These are phyloP conservation scores for Trichosporon faecale DNA, from an alignment of 1,284 basidiomycete species.

Conservation along the genomic window DNA sequence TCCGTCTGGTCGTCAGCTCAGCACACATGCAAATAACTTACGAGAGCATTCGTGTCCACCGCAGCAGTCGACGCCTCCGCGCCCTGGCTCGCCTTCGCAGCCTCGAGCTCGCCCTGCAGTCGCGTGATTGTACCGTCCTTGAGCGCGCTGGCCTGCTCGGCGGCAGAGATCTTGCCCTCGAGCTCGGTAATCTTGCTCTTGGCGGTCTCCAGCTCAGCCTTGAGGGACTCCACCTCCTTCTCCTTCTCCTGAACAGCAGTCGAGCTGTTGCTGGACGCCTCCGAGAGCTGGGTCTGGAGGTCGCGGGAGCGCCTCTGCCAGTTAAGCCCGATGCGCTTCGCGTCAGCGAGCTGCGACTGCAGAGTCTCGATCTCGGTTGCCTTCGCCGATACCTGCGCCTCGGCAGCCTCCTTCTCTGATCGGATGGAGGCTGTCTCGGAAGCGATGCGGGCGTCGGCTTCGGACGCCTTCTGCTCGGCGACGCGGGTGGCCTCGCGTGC, in stretches of 20 bases:
- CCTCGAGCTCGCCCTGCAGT: constrained; percentile 36
- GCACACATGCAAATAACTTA: constrained; percentile 19
- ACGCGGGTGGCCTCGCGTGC: constrained; percentile 71
- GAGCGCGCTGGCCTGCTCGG: constrained; percentile 22
- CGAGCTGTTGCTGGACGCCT: constrained; percentile 7
- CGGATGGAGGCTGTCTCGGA: constrained; percentile 36
- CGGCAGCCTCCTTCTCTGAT: constrained; percentile 40
- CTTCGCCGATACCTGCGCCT: constrained; percentile 32
- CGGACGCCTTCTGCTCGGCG: constrained; percentile 33
- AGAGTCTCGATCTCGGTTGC: constrained; percentile 30
- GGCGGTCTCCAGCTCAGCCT: constrained; percentile 30
- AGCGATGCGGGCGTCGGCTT: constrained; percentile 39
- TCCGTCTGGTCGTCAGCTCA: constrained; percentile 15
- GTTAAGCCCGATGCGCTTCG: constrained; percentile 39
- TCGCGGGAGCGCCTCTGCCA: constrained; percentile 36
- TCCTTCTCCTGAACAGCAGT: constrained; percentile 29
- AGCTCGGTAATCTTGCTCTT: constrained; percentile 34
- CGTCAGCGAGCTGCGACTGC: constrained; percentile 29
- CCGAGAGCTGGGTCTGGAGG: constrained; percentile 15
- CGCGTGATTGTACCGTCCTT: constrained; percentile 39
- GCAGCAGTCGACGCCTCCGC: constrained; percentile 4
- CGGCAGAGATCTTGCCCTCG: constrained; percentile 36
- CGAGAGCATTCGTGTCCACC: constrained; percentile 23
- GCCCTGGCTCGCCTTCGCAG: constrained; percentile 21
- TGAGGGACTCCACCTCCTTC: constrained; percentile 27